Base-by-base conservation (phyloP, 164 flowering plant species). In the Platanus orientalis region DNA sequence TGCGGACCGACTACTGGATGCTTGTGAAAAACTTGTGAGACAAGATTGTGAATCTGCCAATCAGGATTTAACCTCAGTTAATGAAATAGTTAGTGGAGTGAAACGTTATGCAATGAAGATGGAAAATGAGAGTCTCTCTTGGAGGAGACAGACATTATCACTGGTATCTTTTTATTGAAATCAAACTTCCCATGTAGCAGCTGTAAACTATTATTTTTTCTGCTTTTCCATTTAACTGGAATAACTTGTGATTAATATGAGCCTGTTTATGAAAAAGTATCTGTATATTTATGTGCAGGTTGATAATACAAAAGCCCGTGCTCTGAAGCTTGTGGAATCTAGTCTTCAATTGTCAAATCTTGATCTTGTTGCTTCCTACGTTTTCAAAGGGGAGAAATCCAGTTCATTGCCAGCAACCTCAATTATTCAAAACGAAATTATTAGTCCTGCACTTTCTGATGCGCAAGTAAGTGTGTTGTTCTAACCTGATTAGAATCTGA, bases 341-440 rank as follows among this genome's bases (percentile, higher is more conserved):
- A 84, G 95, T 40, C 80, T 90, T 28, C 86, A 68, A 73, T 64
- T 94, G 57, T 90, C 98, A 65, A 94, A 90, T 79, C 65, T 94
- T 71, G 98, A 89, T 79, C 75, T 94, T 64, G 91, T 74, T 61
- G 71, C 76, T 36, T 72, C 90, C 36, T 86, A 77, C 64, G 78
- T 83, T 66, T 69, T 91, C 56, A 83, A 70, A 77, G 95, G 93
- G 26, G 84, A 75, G 57, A 78, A 76, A 32, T 64, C 81, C 45
- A 65, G 76, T 72, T 65, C 75, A 40, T 29, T 79, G 70, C 80
- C 90, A 54, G 83, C 84, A 27, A 71, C 83, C 64, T 78, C 81
- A 34, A 80, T 59, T 63, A 57, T 87, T 73, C 86, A 84, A 75
- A 78, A 80, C 71, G 97, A 89, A 60, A 84, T 89, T 66, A 75